Evolutionary conservation across 106 monocot genomes (phyloP), one percentile per base, ranked within the genome.

Genomic region (Iris macrosiphon): DNA sequence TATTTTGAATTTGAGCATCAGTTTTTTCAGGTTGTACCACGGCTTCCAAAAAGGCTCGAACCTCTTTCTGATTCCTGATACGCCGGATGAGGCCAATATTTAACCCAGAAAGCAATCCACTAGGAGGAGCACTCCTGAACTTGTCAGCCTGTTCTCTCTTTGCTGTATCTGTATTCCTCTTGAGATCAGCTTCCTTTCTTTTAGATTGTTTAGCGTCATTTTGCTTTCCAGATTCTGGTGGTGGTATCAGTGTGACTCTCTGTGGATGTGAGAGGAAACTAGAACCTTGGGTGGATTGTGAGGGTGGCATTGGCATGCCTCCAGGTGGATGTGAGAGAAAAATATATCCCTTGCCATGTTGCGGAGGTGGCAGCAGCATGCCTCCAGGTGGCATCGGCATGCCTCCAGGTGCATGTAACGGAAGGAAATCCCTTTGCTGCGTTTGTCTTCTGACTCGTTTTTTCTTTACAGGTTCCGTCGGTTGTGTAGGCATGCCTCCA

Each of bases 91-190:
- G 40, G 27, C 57, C 57, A 26, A 41, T 58, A 28, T 27, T 41
- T 26, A 58, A 16, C 31, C n/a, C 7, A 41, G 57, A 58, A 37
- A 58, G 57, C 34, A 58, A 58, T 40, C 57, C 57, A 58, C 57
- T 58, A 7, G 12, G 41, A 40, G 57, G 57, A 40, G 57, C 57
- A 24, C 7, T 41, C 28, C 41, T 58, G 17, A 41, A 27, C 41
- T n/a, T 25, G 16, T 40, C 41, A 7, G 25, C 57, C 13, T 41
- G 57, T 40, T 58, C 57, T 24, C 14, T 14, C 7, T 19, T 28
- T 40, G 13, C 0, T 58, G 57, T 27, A 40, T 55, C 55, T 3
- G 37, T 55, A 35, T 37, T 55, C 37, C 13, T 55, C 4, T 34
- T 55, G 3, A 2, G 34, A 8, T 55, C 25, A 5, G 2, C 35